These are phyloP conservation scores for Fusarium mundagurra DNA, from an alignment of 2,329 filamentous ascomycete species.

Conservation along the genomic window DNA sequence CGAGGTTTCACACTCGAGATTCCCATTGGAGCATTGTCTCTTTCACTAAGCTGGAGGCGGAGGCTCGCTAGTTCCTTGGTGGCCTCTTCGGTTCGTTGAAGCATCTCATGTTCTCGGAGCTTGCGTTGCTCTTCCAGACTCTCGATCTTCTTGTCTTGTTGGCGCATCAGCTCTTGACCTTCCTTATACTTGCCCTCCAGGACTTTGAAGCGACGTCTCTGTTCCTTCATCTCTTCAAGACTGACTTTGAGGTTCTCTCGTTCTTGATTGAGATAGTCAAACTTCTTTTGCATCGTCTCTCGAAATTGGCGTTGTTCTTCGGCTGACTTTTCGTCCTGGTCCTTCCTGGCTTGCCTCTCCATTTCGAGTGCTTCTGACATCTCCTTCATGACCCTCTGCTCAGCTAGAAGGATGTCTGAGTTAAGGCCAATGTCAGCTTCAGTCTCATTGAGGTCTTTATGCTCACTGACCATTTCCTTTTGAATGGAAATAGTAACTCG, in stretches of 20 bases:
- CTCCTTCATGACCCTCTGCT: background rate
- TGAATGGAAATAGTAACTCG: background rate
- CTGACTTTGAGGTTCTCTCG: background rate
- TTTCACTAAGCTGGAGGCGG: background rate
- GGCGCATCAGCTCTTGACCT: background rate
- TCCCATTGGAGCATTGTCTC: fast-evolving
- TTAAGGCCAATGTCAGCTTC: background rate
- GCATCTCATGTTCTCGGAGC: background rate
- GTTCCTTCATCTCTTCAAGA: background rate
- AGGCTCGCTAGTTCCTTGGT: fast-evolving
- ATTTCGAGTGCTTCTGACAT: background rate
- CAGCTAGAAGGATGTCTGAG: background rate
- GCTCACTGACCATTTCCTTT: background rate
- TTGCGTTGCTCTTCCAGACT: background rate
- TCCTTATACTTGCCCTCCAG: background rate
- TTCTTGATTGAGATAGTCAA: background rate
- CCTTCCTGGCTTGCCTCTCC: background rate
- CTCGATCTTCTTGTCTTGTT: background rate
- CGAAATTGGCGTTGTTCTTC: background rate
- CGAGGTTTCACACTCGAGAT: background rate
- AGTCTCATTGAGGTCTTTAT: background rate
- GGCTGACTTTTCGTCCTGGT: background rate
- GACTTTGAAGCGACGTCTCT: background rate
- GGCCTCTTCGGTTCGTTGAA: background rate
- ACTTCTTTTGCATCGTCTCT: background rate